These are phyloP conservation scores for Colletotrichum cuscutae DNA, from an alignment of 2,329 filamentous ascomycete genomes.

Conservation along the genomic window DNA sequence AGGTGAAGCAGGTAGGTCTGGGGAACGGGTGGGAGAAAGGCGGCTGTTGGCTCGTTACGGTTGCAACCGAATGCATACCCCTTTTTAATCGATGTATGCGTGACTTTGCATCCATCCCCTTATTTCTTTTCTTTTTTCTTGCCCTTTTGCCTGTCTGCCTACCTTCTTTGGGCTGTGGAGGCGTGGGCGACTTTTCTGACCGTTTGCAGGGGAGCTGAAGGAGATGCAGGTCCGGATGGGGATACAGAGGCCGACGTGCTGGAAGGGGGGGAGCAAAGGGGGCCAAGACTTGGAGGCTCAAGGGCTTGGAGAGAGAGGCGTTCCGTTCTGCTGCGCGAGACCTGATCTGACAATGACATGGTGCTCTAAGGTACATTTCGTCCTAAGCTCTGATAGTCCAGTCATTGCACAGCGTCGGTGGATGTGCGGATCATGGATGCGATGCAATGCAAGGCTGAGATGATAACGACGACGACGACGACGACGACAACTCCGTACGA, in stretches of 20 bases:
- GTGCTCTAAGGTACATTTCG: not conserved
- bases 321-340: not conserved
- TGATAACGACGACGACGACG: constrained; percentile 14
- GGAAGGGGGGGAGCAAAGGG: constrained; percentile 2
- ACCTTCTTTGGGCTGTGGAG: not conserved
- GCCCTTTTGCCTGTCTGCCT: not conserved
- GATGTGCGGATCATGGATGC: not conserved
- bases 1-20: not conserved
- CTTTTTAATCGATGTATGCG: not conserved
- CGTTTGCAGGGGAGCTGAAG: constrained; percentile 24
- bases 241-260: constrained; percentile 11
- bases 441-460: constrained; percentile 16
- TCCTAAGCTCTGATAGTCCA: too few species aligned
- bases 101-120: not conserved
- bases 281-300: not conserved
- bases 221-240: constrained; percentile 21
- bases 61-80: constrained; percentile 14
- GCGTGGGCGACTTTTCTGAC: not conserved
- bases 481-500: not conserved
- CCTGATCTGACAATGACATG: not conserved
- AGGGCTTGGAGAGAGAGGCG: constrained; percentile 3
- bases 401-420: too few species aligned
- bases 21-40: not conserved
- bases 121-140: not conserved
- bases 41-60: constrained; percentile 20